Base-by-base conservation (phyloP, 106 monocot species). In the Hemerocallis citrina region DNA sequence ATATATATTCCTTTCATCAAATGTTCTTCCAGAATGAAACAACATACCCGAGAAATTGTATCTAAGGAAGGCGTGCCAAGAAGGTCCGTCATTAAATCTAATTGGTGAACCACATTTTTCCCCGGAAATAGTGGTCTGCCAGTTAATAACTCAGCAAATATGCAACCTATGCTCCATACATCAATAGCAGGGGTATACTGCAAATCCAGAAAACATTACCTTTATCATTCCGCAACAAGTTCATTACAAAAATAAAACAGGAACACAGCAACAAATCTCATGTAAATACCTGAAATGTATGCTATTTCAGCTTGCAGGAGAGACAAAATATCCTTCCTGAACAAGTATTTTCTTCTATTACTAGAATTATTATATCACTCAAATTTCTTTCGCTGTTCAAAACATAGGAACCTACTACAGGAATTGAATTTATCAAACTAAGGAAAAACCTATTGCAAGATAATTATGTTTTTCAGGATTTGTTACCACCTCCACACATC, bases 91-190 rank as follows among this genome's bases (percentile, higher is more conserved):
- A 86, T 86, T 61, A 86, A 75, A 79, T 86, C 86, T 72, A 86
- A 62, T 39, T 81, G 86, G 61, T 86, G 86, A 61, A 81, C 86
- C 49, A 86, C 94, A 83, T 95, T 95, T 74, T 94, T n/a, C 3
- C 94, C 94, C 39, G 94, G 94, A 66, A 95, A 95, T 22, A 95
- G 56, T 48, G 94, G 94, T 68, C 86, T 95, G 38, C 94, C 89
- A 39, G 85, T 89, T 47, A 95, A 67, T 41, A 95, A 72, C 59
- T 95, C 94, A 32, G 94, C 94, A 74, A 95, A 95, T 46, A 95
- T 95, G 74, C 94, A 95, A 57, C 93, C 93, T 60, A 94, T 94
- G 64, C 93, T 89, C 93, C 89, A 94, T 15, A 89, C 81, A 73
- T 94, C 93, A 70, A 94, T 94, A 25, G 93, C 89, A 28, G 93